Evolutionary conservation across 208 protist species (phyloP), one percentile per base, ranked within the genome.

Genomic region (Acanthamoeba sp.): DNA sequence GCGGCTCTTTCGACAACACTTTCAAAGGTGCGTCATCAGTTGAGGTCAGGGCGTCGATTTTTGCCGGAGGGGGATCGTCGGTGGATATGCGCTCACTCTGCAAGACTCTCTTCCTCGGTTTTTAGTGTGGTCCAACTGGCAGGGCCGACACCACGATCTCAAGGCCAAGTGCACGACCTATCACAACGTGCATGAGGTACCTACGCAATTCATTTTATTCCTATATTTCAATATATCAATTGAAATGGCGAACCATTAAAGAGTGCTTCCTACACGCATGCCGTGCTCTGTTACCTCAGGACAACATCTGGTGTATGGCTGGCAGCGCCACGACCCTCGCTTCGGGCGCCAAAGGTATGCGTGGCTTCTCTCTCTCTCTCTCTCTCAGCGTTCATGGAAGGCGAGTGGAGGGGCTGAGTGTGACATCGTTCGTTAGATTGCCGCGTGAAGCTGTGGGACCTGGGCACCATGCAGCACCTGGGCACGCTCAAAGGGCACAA

Each of bases 121-220:
- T n/a, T n/a, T n/a, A 80, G 69, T 80, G 38, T 80, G 69, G 69
- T 42, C 69, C 7, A 80, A 80, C 24, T 80, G 69, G 69, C 69
- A 80, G 32, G 24, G 36, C 34, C 5, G 27, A 32, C 69, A 48
- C 36, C 29, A 45, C 34, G 69, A 45, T 24, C 7, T 45, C 38
- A 80, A 80, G 38, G 38, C 69, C 36, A 80, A 80, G 69, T 80
- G 69, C 69, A 80, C 69, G 3, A 80, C 69, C 36, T 80, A 80
- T 24, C 69, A 80, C 69, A 80, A 80, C 38, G 24, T 45, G 36
- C 69, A 80, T 45, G 69, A 80, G n/a, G 69, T 80, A n/a, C n/a
- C n/a, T n/a, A n/a, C n/a, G n/a, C n/a, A n/a, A n/a, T n/a, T n/a
- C n/a, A n/a, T n/a, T n/a, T n/a, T n/a, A n/a, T n/a, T n/a, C n/a